phyloP scores from a whole-genome alignment of 148 eudicot species.

The Nepenthes gracilis region DNA sequence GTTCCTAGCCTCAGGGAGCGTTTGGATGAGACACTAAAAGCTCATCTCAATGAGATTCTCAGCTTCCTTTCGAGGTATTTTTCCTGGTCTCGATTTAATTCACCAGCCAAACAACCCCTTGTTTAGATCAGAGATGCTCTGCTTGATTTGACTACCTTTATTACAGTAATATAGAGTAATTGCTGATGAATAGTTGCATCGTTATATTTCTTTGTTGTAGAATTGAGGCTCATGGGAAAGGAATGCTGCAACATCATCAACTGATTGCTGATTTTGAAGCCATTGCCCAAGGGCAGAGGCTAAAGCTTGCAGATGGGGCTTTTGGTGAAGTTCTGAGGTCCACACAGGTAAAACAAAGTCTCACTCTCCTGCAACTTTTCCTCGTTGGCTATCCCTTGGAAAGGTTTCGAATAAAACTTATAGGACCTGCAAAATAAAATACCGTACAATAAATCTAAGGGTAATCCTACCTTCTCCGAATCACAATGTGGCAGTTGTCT shows the following conservation, averaged over 20 bases:
- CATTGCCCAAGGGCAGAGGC: constrained; percentile 26
- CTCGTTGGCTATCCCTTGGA: no score
- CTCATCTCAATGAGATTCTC: constrained; percentile 65
- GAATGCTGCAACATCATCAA: constrained; percentile 80
- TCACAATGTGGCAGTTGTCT: no score
- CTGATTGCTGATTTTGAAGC: constrained; percentile 67
- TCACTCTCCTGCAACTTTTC: no score
- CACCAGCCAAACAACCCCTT: neutral
- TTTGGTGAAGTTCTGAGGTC: constrained; percentile 76
- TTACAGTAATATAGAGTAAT: neutral
- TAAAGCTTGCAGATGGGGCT: constrained; percentile 56
- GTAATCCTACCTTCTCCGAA: no score
- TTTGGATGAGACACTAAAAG: constrained; percentile 47
- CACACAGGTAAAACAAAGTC: constrained; percentile 45
- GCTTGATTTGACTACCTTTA: neutral
- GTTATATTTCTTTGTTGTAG: constrained; percentile 17
- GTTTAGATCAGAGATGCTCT: neutral
- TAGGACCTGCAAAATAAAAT: no score
- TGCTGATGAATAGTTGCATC: neutral
- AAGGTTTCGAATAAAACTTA: no score
- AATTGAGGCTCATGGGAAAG: constrained; percentile 71
- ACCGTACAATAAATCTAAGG: no score
- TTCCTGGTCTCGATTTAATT: neutral
- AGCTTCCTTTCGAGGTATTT: constrained; percentile 50
- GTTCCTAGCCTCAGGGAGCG: constrained; percentile 81